Evolutionary conservation across 2,329 filamentous ascomycete genomes (phyloP).

Genomic region (Verticillium dahliae): DNA sequence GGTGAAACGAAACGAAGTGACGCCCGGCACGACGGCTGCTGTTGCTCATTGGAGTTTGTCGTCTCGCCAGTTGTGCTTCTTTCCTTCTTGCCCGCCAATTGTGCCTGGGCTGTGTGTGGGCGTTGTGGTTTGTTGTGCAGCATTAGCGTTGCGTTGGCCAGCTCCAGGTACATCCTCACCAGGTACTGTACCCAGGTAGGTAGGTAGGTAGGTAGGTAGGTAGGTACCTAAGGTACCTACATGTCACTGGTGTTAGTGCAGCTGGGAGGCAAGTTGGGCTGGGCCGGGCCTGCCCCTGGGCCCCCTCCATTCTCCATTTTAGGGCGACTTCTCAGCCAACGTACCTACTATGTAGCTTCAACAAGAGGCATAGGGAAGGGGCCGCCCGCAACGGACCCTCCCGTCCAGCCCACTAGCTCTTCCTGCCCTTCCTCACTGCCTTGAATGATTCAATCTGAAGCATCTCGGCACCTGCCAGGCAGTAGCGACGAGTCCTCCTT

Average conservation of each 20-base stretch:
- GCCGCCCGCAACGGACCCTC: slow-evolving; percentile 1
- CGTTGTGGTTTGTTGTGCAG: neutral
- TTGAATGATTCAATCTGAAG: neutral
- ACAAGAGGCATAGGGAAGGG: neutral
- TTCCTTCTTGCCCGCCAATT: neutral
- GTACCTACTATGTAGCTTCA: neutral
- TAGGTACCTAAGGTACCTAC: neutral
- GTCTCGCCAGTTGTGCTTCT: neutral
- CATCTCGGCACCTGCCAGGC: neutral
- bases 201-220: no score
- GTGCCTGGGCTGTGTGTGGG: neutral
- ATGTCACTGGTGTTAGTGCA: neutral
- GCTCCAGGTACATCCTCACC: neutral
- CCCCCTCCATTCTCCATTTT: no score
- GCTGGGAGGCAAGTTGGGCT: neutral
- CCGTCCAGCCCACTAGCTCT: neutral
- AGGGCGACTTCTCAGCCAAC: neutral
- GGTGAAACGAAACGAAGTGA: neutral
- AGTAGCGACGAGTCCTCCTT: neutral
- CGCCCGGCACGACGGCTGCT: neutral
- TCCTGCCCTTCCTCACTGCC: neutral
- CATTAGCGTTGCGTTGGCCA: neutral
- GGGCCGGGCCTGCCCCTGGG: neutral
- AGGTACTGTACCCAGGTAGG: no score
- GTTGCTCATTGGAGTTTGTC: neutral